These are phyloP conservation scores for Myxozyma nipponensis DNA, from an alignment of 805 yeast species.

Conservation along the genomic window DNA sequence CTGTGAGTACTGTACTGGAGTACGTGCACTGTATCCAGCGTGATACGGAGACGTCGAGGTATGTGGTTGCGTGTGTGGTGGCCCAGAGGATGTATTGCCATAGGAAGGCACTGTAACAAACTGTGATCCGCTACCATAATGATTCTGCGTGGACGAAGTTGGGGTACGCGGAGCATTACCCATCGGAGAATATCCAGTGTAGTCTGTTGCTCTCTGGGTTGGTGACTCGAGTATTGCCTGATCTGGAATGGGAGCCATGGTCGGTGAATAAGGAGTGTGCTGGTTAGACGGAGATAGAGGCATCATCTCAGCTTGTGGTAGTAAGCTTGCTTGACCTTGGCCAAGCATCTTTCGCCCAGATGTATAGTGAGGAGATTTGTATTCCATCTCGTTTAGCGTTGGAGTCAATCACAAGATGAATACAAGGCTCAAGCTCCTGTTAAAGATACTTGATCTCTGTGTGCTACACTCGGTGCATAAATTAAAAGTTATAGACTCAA, in stretches of 20 bases:
- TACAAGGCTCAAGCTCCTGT: too few species aligned
- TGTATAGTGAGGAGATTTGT: background rate
- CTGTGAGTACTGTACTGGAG: slow-evolving; percentile 22
- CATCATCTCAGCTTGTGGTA: slow-evolving; percentile 2
- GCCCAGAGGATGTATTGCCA: background rate
- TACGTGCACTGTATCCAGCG: slow-evolving; percentile 12
- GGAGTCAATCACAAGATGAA: too few species aligned
- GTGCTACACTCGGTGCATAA: too few species aligned
- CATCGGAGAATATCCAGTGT: slow-evolving; percentile 12
- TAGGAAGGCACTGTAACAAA: background rate
- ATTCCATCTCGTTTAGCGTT: background rate
- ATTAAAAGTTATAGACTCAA: too few species aligned
- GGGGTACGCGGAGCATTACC: slow-evolving; percentile 2
- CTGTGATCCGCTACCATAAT: background rate
- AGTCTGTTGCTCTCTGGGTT: slow-evolving; percentile 3
- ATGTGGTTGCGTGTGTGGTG: background rate
- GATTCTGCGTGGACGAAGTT: slow-evolving; percentile 1
- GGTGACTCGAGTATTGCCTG: slow-evolving; percentile 14
- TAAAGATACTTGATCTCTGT: too few species aligned
- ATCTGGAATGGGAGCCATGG: slow-evolving; percentile 6
- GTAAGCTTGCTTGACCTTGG: slow-evolving; percentile 10
- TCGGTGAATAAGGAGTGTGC: slow-evolving; percentile 6
- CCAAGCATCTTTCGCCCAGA: background rate
- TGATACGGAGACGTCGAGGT: slow-evolving; percentile 8
- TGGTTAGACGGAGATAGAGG: background rate